A percentile compares a stretch with the other conserved stretches of the same genome.
Conservation (phyloP, 352 stramenopile species). For the Aphanomyces invadans region DNA sequence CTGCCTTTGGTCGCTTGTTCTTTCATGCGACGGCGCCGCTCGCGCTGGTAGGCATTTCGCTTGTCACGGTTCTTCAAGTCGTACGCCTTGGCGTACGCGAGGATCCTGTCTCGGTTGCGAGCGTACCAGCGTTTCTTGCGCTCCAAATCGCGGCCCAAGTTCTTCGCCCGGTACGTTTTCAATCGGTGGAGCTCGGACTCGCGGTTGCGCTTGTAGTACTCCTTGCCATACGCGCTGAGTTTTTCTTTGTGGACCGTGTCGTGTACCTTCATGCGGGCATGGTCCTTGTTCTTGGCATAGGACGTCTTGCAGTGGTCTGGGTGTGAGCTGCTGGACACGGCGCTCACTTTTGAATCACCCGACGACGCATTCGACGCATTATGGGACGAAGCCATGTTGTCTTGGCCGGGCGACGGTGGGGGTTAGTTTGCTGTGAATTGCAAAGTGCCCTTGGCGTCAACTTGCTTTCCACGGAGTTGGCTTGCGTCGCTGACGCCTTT, state of each 20-base stretch:
- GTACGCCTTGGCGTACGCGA: constrained; percentile 13
- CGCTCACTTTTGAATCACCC: background rate
- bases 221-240: constrained; percentile 10
- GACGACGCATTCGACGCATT: background rate
- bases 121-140: constrained; percentile 14
- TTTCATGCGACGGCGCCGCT: constrained; percentile 2
- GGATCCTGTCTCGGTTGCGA: constrained; percentile 5
- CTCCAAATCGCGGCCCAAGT: constrained; percentile 3
- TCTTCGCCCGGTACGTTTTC: constrained; percentile 6
- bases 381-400: background rate
- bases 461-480: background rate
- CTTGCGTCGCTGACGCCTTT: background rate
- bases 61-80: constrained; percentile 14
- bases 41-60: constrained; percentile 11
- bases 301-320: constrained; percentile 2
- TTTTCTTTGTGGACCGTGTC: constrained; percentile 11
- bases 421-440: background rate
- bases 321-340: background rate
- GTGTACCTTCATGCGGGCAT: constrained; percentile 3
- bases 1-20: constrained; percentile 1
- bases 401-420: background rate
- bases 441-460: background rate
- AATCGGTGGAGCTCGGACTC: constrained; percentile 8
- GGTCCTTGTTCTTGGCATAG: constrained; percentile 18
- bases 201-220: constrained; percentile 18